Conservation (phyloP, 768 basidiomycete genomes). For the Rhizopogon roseolus region DNA sequence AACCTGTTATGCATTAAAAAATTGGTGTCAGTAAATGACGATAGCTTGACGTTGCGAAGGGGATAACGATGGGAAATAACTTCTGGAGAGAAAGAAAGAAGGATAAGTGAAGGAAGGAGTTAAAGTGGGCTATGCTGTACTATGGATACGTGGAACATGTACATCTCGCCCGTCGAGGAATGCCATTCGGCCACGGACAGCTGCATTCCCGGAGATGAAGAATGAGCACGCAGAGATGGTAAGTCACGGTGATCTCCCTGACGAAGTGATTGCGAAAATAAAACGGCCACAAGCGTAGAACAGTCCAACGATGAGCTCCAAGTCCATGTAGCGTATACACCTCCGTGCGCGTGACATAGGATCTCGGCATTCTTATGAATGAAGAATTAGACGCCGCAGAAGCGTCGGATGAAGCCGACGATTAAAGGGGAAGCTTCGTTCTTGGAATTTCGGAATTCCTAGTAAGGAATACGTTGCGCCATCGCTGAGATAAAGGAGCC, state of each 20-base stretch:
- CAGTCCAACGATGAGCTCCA: neutral
- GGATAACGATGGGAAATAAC: neutral
- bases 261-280: neutral
- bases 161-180: neutral
- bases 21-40: neutral
- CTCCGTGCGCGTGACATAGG: neutral
- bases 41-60: neutral
- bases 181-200: neutral
- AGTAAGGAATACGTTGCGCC: neutral
- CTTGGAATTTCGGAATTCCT: neutral
- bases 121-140: neutral
- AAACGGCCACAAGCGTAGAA: neutral
- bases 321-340: too few relatives aligned
- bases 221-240: neutral
- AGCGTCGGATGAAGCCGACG: neutral
- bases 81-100: neutral
- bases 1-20: constrained; percentile 32
- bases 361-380: too few relatives aligned
- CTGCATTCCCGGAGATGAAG: neutral
- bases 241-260: neutral
- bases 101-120: neutral
- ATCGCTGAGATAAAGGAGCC: neutral
- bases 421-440: neutral
- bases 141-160: neutral
- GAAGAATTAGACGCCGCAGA: neutral